A percentile compares a stretch with the other conserved stretches of the same genome.
Conservation (phyloP, 805 yeast species). For the Cyberlindnera japonica region DNA sequence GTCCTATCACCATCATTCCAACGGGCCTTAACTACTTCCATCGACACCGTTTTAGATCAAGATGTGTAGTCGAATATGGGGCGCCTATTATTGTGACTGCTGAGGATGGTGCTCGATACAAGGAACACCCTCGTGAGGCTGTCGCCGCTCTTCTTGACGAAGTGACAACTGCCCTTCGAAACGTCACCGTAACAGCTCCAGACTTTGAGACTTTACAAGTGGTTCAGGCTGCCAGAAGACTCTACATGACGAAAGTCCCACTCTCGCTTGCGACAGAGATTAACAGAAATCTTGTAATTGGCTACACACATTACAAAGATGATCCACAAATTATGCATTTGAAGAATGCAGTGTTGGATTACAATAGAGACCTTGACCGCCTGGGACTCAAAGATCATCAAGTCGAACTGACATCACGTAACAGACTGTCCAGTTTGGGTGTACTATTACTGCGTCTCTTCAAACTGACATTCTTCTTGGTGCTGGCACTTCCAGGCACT, state of each 20-base stretch:
- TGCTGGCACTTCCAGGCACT: slow-evolving; percentile 80
- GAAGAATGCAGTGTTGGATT: slow-evolving; percentile 58
- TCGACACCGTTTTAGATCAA: slow-evolving; percentile 87
- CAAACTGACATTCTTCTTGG: slow-evolving; percentile 48
- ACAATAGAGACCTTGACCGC: slow-evolving; percentile 61
- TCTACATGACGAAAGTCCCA: slow-evolving; percentile 70
- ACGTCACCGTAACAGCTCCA: slow-evolving; percentile 91
- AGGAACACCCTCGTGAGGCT: slow-evolving; percentile 66
- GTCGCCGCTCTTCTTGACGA: slow-evolving; percentile 68
- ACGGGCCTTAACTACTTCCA: slow-evolving; percentile 96
- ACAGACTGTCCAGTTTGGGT: slow-evolving; percentile 43
- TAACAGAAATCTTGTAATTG: slow-evolving; percentile 81
- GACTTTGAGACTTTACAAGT: slow-evolving; percentile 91
- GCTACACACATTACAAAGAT: slow-evolving; percentile 72
- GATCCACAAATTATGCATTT: slow-evolving; percentile 64
- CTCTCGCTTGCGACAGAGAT: slow-evolving; percentile 79
- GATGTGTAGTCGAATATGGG: slow-evolving; percentile 94
- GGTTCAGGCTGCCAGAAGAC: slow-evolving; percentile 90
- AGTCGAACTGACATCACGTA: slow-evolving; percentile 49
- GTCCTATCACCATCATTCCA: slow-evolving; percentile 83
- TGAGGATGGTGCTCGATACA: slow-evolving; percentile 60
- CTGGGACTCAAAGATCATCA: slow-evolving; percentile 72
- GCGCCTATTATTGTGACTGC: slow-evolving; percentile 68
- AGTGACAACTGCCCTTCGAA: slow-evolving; percentile 69
- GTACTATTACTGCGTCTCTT: slow-evolving; percentile 50